These are phyloP conservation scores for Fusarium sp. DNA, from an alignment of 2,329 filamentous ascomycete species.

Conservation along the genomic window DNA sequence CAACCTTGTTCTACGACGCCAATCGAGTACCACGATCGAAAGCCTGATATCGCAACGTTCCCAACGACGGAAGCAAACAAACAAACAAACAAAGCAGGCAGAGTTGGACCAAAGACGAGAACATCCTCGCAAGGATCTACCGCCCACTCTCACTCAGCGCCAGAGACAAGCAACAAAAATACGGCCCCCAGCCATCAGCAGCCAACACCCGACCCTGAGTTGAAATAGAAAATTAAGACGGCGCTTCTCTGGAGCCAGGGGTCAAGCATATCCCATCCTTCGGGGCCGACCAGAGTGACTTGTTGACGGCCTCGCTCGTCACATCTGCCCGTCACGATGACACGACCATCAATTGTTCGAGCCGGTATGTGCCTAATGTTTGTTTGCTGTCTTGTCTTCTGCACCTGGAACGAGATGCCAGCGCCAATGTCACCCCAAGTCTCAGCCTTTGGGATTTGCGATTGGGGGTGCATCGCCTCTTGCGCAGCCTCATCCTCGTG, in stretches of 20 bases:
- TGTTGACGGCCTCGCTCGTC: constrained; percentile 33
- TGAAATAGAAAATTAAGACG: constrained; percentile 18
- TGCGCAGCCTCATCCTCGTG: constrained; percentile 26
- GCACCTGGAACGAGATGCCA: constrained; percentile 2
- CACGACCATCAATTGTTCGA: constrained; percentile 69
- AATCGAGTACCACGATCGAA: constrained; percentile 19
- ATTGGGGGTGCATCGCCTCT: constrained; percentile 20
- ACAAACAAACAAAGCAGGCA: constrained; percentile 6
- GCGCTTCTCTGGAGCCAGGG: constrained; percentile 29
- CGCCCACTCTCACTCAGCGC: constrained; percentile 3
- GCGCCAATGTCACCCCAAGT: constrained; percentile 13
- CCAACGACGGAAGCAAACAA: constrained; percentile 13
- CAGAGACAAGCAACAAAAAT: constrained; percentile 12
- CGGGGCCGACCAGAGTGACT: constrained; percentile 27
- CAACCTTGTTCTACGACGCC: constrained; percentile 10
- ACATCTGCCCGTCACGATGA: constrained; percentile 57
- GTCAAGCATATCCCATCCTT: constrained; percentile 24
- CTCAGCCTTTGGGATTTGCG: constrained; percentile 11
- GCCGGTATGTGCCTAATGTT: constrained; percentile 62
- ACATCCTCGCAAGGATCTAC: constrained; percentile 28
- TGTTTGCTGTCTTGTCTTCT: constrained; percentile 18
- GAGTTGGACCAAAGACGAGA: constrained; percentile 1
- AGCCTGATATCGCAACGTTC: constrained; percentile 14
- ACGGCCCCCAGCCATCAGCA: constrained; percentile 26
- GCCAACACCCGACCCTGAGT: constrained; percentile 9